These are phyloP conservation scores for Wickerhamiella musiphila DNA, from an alignment of 805 yeast species.

Conservation along the genomic window DNA sequence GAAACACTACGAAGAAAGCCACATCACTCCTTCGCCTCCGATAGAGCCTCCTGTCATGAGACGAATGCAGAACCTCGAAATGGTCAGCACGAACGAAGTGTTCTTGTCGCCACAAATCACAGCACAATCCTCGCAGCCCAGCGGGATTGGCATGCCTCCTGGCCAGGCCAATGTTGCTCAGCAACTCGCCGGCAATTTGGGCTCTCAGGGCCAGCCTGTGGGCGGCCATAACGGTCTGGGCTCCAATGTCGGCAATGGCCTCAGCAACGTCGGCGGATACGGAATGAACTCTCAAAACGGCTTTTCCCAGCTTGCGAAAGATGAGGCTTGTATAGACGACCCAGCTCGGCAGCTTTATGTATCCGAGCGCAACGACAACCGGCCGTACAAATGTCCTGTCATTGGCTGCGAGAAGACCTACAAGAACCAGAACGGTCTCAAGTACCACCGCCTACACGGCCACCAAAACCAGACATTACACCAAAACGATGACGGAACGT, in stretches of 20 bases:
- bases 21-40: conserved; percentile 53
- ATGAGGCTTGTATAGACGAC: conserved; percentile 78
- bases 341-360: conserved; percentile 92
- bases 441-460: conserved; percentile 89
- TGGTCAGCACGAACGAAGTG: conserved; percentile 86
- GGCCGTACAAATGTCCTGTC: conserved; percentile 95
- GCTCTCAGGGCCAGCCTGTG: conserved; percentile 1
- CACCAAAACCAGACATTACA: conserved; percentile 89
- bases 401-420: conserved; percentile 96
- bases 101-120: conserved; percentile 30
- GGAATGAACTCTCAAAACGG: not conserved
- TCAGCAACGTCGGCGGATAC: not conserved
- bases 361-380: conserved; percentile 76
- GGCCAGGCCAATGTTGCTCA: not conserved
- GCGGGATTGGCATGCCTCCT: not conserved
- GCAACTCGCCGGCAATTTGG: not conserved
- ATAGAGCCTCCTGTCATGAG: conserved; percentile 17
- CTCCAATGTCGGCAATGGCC: not conserved
- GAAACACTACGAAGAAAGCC: conserved; percentile 92
- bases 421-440: conserved; percentile 92
- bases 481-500: conserved; percentile 84
- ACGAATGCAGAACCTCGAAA: conserved; percentile 47
- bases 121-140: no score
- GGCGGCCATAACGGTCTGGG: not conserved
- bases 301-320: conserved; percentile 26